These are phyloP conservation scores for Salinomyces thailandicus DNA, from an alignment of 2,329 filamentous ascomycete species.

Conservation along the genomic window DNA sequence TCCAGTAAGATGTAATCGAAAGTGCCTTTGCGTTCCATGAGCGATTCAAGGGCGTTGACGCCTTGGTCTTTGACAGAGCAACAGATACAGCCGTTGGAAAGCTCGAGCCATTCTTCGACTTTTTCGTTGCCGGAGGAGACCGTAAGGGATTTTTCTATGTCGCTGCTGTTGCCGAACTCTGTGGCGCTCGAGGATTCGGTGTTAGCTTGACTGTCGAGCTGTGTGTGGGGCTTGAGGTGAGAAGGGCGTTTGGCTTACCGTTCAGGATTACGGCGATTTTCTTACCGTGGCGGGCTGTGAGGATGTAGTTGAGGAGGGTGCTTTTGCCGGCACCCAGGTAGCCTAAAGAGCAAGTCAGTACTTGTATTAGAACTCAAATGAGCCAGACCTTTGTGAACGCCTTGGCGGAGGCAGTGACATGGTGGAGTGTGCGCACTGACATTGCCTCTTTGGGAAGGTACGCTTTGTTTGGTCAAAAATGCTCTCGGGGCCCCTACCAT, in stretches of 20 bases:
- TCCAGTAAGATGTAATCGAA: slow-evolving; percentile 98
- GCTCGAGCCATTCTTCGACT: slow-evolving; percentile 86
- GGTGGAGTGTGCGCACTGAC: too few relatives aligned
- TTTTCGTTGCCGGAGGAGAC: slow-evolving; percentile 68
- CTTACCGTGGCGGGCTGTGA: slow-evolving; percentile 91
- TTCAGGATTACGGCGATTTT: slow-evolving; percentile 98
- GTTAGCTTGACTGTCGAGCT: too few relatives aligned
- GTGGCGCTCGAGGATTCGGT: too few relatives aligned
- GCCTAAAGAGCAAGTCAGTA: too few relatives aligned
- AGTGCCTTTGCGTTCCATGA: slow-evolving; percentile 86
- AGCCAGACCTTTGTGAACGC: slow-evolving; percentile 1
- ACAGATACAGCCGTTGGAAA: slow-evolving; percentile 95
- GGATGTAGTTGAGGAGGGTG: slow-evolving; percentile 87
- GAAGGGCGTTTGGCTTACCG: slow-evolving; percentile 48
- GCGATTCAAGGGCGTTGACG: slow-evolving; percentile 85
- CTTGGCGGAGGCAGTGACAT: neutral
- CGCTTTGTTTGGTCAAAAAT: too few relatives aligned
- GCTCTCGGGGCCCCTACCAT: too few relatives aligned
- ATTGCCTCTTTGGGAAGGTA: neutral
- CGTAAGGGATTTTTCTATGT: slow-evolving; percentile 93
- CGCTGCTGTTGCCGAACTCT: slow-evolving; percentile 48
- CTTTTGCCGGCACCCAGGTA: slow-evolving; percentile 96
- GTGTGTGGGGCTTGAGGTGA: too few relatives aligned
- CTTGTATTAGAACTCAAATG: too few relatives aligned
- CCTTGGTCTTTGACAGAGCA: slow-evolving; percentile 96